Base-by-base conservation (phyloP, 345 rosid species). In the Gossypium anomalum region DNA sequence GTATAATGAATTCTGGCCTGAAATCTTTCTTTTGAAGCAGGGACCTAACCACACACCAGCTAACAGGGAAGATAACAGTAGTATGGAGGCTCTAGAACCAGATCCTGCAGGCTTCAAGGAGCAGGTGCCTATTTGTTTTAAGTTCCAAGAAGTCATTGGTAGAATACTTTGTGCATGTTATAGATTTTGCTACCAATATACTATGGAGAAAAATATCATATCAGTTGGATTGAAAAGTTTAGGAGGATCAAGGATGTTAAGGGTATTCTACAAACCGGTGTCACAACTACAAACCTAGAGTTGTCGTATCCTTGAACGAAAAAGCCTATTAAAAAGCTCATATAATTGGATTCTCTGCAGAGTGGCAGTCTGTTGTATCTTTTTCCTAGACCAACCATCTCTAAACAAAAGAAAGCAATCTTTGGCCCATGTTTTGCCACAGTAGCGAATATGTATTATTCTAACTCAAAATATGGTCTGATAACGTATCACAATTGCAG, bases 81-180 rank as follows among this genome's bases (percentile, higher is more conserved):
- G 56, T 74, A 22, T 65, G 15, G 98, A 95, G 19, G 57, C 80
- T 77, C 81, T 78, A 72, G 99, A 89, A 71, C 80, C 96, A 5
- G 99, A 91, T 84, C 89, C 93, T 70, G 84, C 84, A 69, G 99
- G 89, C 77, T 91, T 95, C 63, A 87, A 79, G 27, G 90, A 86
- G 23, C 92, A 88, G 99, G 99, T 93, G 80, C 59, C 22, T 38
- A 17, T 27, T 48, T 49, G 25, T 68, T 68, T 68, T 20, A 25
- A 25, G 44, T 8, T 68, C 22, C 16, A 25, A 25, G 57, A 48
- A 49, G 22, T 13, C 57, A 49, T 68, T 48, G 8, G 2, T 48
- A 68, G 72, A 16, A 68, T 69, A 59, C 16, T 16, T 17, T 69
- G 45, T 29, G 41, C 22, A 49, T 68, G 9, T 23, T 68, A 49